Evolutionary conservation across 805 yeast species (phyloP), one percentile per base, ranked within the genome.

Genomic region (Metschnikowia chrysomelidarum): DNA sequence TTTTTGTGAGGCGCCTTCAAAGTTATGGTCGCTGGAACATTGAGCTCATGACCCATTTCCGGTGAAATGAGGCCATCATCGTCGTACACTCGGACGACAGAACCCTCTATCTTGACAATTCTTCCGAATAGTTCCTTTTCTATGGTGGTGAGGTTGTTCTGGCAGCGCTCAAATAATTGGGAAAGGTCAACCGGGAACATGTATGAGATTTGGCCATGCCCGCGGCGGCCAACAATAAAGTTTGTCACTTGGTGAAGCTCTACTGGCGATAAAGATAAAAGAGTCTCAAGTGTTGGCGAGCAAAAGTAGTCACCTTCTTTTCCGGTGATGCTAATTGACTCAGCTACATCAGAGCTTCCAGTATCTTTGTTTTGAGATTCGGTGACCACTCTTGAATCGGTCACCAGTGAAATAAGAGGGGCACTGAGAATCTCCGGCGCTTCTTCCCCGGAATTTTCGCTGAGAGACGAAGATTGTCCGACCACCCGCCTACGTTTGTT

Each of bases 11-110:
- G 75, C 17, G 73, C 73, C 50, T 82, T 87, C 25, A 84, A 47
- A 0, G 86, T 76, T 5, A 84, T 75, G 0, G 80, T 79, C 0
- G 93, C 87, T 5, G 89, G 89, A 13, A 82, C 84, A 51, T 85
- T 85, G 34, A 85, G 52, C 1, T 89, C 93, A 36, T 67, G 59
- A 0, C 93, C 93, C 25, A 74, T 54, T 0, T 78, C 67, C 2
- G 88, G 88, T 36, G 80, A 76, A 11, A 19, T 26, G 4, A 25
- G 29, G 2, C 50, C 42, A n/a, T 59, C 71, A 20, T 74, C 73
- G n/a, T 79, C 76, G 48, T 83, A 82, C 0, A 82, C 87, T 40
- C 75, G 75, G 1, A 83, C 76, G 2, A 74, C 62, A 39, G 70
- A 71, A 21, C 63, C 56, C 18, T 71, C 67, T 41, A 83, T 75